These are phyloP conservation scores for Salix brachista DNA, from an alignment of 345 rosid species.

Conservation along the genomic window DNA sequence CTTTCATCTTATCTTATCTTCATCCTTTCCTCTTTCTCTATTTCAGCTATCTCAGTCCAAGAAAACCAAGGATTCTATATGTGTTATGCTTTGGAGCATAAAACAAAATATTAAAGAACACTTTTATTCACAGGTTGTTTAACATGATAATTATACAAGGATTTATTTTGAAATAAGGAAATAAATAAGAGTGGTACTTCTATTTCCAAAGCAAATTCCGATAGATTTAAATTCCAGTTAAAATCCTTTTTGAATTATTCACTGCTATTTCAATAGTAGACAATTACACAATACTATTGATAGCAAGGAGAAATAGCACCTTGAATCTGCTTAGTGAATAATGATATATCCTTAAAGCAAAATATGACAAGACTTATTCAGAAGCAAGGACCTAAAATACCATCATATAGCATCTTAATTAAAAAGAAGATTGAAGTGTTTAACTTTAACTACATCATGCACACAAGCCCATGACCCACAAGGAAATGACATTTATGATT, in stretches of 20 bases:
- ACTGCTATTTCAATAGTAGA: not conserved
- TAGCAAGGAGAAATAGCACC: not conserved
- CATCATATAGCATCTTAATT: not conserved
- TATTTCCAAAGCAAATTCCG: not conserved
- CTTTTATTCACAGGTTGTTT: not conserved
- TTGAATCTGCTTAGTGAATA: not conserved
- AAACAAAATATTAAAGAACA: no score
- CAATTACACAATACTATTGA: not conserved
- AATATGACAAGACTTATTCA: not conserved
- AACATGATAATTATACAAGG: not conserved
- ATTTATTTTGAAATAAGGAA: not conserved
- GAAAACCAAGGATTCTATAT: no score
- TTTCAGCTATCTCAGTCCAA: no score
- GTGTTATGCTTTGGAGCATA: no score
- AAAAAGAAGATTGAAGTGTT: not conserved
- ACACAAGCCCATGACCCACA: no score
- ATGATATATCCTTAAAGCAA: not conserved
- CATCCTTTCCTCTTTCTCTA: no score
- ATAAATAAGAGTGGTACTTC: not conserved
- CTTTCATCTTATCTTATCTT: no score
- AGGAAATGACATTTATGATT: not conserved
- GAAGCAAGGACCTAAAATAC: not conserved
- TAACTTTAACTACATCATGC: no score
- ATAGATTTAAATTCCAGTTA: not conserved
- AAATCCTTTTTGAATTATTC: not conserved